Base-by-base conservation (phyloP, 2,329 filamentous ascomycete species). In the Fulvia fulva region DNA sequence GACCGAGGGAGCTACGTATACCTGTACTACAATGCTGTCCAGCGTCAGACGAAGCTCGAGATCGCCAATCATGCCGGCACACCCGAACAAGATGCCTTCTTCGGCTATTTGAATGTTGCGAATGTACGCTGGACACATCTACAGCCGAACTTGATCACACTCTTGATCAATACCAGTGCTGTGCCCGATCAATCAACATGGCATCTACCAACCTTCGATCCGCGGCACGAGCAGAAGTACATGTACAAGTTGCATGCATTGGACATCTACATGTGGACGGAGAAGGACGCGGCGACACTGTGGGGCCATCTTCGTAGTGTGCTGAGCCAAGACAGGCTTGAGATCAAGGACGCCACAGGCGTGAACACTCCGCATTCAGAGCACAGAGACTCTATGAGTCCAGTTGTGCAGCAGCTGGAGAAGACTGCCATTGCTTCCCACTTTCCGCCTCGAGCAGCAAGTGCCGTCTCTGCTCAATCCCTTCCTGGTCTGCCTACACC, bases 1-100 rank as follows among this genome's bases (percentile, higher is more conserved):
- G 87, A 90, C 73, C 89, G 88, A 72, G 83, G 86, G 49, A 91
- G 88, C 7, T 92, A 92, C 71, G 82, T 92, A 57, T 92, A 92
- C 70, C 78, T 92, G 5, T 91, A 90, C 71, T 87, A 91, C 73
- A 88, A 90, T 70, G 82, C 87, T 12, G 78, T 78, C 60, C 83
- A 87, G 65, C 80, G 84, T 61, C 81, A 84, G 60, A 87, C 87
- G 63, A 86, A 89, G 65, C 77, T 92, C 63, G 89, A 92, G 74
- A 78, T 92, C 61, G 89, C 89, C 45, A 93, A 92, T 68, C 79
- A 87, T 66, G 83, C 87, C 8, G 89, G 89, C 54, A 87, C 84
- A 2, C 83, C 88, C 1, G 82, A 88, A n/a, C 89, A 92, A 70
- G 89, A 92, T 77, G 88, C 88, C 11, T 90, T 92, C 70, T 83